phyloP scores from a whole-genome alignment of 768 basidiomycete genomes.

The Lactarius hatsudake region DNA sequence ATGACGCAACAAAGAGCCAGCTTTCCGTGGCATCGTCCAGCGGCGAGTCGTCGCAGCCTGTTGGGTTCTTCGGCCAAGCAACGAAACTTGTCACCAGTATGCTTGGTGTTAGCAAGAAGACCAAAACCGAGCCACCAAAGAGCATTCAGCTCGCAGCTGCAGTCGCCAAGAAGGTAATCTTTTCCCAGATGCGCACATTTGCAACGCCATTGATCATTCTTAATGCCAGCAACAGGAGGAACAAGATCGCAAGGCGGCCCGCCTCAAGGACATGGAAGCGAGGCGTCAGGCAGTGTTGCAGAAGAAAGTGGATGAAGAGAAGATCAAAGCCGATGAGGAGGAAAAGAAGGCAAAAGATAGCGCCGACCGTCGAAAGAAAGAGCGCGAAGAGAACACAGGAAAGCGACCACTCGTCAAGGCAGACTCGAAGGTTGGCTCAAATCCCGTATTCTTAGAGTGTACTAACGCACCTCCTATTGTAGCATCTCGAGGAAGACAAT shows the following conservation, averaged over 20 bases:
- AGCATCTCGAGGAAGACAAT: constrained; percentile 60
- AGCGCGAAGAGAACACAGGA: constrained; percentile 73
- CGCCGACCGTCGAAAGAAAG: constrained; percentile 73
- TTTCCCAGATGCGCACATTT: constrained; percentile 2
- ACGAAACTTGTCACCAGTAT: constrained; percentile 66
- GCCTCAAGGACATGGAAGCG: constrained; percentile 79
- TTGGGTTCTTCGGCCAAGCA: constrained; percentile 68
- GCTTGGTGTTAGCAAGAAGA: constrained; percentile 64
- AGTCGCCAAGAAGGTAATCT: constrained; percentile 83
- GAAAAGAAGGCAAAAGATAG: constrained; percentile 74
- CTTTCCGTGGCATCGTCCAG: constrained; percentile 49
- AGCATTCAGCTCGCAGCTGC: constrained; percentile 78
- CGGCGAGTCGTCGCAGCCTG: constrained; percentile 36
- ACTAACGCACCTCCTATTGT: not conserved
- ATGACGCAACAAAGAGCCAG: constrained; percentile 45
- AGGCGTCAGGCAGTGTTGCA: constrained; percentile 69
- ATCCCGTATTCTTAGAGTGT: not conserved
- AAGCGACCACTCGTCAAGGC: constrained; percentile 57
- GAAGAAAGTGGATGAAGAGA: constrained; percentile 79
- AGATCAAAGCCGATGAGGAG: constrained; percentile 55
- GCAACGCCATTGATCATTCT: constrained; percentile 1
- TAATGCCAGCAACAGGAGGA: constrained; percentile 80
- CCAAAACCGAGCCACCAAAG: constrained; percentile 68
- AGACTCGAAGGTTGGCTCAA: constrained; percentile 54
- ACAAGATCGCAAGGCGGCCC: constrained; percentile 69